Evolutionary conservation across 2,329 filamentous ascomycete genomes (phyloP).

Genomic region (Daldinia sp.): DNA sequence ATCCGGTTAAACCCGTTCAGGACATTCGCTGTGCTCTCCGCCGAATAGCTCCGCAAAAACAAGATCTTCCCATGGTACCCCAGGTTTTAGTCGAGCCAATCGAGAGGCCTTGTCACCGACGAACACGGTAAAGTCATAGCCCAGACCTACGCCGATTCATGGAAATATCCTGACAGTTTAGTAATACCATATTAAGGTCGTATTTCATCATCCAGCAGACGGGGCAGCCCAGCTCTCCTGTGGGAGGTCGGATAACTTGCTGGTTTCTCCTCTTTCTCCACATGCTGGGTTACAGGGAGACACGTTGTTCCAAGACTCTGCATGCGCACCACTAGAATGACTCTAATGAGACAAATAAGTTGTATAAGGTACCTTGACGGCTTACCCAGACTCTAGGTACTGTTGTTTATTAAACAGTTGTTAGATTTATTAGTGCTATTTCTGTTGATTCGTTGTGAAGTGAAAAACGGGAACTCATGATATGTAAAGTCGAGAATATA

Average conservation of each 20-base stretch:
- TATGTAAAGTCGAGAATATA: too few relatives aligned
- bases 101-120: background rate
- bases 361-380: background rate
- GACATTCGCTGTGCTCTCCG: slow-evolving; percentile 28
- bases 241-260: background rate
- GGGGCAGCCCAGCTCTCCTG: background rate
- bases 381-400: background rate
- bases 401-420: background rate
- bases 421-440: background rate
- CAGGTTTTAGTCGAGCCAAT: slow-evolving; percentile 37
- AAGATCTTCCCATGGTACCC: slow-evolving; percentile 29
- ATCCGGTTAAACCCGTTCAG: slow-evolving; percentile 19
- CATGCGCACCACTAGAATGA: slow-evolving; percentile 24
- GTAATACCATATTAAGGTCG: slow-evolving; percentile 10
- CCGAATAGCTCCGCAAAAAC: slow-evolving; percentile 28
- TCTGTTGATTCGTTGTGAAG: background rate
- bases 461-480: background rate
- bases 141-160: slow-evolving; percentile 27
- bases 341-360: background rate
- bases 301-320: slow-evolving; percentile 6
- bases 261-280: background rate
- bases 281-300: background rate
- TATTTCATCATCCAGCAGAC: slow-evolving; percentile 7
- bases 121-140: slow-evolving; percentile 21
- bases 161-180: slow-evolving; percentile 22